These are phyloP conservation scores for Diplodia sapinea DNA, from an alignment of 2,329 filamentous ascomycete genomes.

Conservation along the genomic window DNA sequence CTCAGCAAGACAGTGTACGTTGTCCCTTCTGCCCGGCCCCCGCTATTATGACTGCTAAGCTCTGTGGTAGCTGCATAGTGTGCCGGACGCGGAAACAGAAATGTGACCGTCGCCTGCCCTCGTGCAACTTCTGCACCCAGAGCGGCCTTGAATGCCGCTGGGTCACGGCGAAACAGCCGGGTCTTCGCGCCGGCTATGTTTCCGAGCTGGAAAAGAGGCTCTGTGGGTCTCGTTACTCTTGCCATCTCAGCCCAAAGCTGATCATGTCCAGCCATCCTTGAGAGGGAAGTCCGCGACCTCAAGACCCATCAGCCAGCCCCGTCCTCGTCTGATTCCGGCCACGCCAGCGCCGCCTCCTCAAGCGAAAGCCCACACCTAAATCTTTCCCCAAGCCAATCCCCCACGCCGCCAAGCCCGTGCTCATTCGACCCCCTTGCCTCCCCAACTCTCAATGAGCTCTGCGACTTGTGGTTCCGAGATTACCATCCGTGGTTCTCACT, in stretches of 20 bases:
- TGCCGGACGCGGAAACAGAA: slow-evolving; percentile 39
- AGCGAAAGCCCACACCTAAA: slow-evolving; percentile 14
- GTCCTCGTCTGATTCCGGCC: slow-evolving; percentile 12
- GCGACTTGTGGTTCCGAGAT: slow-evolving; percentile 45
- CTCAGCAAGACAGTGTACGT: slow-evolving; percentile 38
- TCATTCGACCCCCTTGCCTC: slow-evolving; percentile 35
- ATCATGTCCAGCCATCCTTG: slow-evolving; percentile 36
- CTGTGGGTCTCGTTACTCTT: slow-evolving; percentile 35
- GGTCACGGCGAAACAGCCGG: slow-evolving; percentile 35
- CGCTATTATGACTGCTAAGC: neutral
- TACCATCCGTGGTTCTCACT: slow-evolving; percentile 49
- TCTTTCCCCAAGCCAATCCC: neutral
- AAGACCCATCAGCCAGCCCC: slow-evolving; percentile 34
- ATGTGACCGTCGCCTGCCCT: slow-evolving; percentile 38
- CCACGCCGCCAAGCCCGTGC: slow-evolving; percentile 16
- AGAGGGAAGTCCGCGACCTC: slow-evolving; percentile 36
- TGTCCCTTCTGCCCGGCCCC: too few relatives aligned
- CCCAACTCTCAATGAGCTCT: slow-evolving; percentile 37
- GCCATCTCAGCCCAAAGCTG: slow-evolving; percentile 17
- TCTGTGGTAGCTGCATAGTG: slow-evolving; percentile 36
- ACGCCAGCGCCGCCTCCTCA: slow-evolving; percentile 4
- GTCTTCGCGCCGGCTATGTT: slow-evolving; percentile 55
- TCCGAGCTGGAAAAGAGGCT: slow-evolving; percentile 46
- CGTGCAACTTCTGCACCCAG: slow-evolving; percentile 37
- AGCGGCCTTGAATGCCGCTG: slow-evolving; percentile 39